Evolutionary conservation across 2,329 filamentous ascomycete species (phyloP), one percentile per base, ranked within the genome.

Genomic region (Colletotrichum paranaense): DNA sequence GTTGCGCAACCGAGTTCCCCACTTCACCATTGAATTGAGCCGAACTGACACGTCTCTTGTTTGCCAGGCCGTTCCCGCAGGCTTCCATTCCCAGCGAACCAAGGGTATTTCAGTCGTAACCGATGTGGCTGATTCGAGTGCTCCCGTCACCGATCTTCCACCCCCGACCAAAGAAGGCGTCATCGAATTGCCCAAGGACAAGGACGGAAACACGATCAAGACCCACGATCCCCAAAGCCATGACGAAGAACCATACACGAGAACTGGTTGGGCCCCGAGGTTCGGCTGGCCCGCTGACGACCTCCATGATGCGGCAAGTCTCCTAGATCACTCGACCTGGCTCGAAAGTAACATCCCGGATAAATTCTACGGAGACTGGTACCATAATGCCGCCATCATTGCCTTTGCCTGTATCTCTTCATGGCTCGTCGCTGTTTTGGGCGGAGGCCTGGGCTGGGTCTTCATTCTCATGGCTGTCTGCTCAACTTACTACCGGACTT

Each of bases 311-410:
- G 88, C 86, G 14, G 92, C 93, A 71, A 95, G 91, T 73, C 81
- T 97, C 79, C 88, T 97, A 52, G 95, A 99, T 79, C 95, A 98
- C 81, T 91, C 95, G 78, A 98, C 95, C 1, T 94, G 92, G 86
- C 82, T 98, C 28, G 97, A 99, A 81, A 89, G 91, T 73, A 92
- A 92, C 82, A 84, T 99, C 46, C 91, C 96, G 55, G 95, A 98
- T 80, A 94, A 94, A 80, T 94, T 97, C 82, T 99, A 94, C 81
- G 97, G 97, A 80, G 95, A 98, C 82, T 99, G 97, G 97, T 99
- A 98, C 82, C 95, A 99, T 83, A 99, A 99, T 82, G 92, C 95
- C 3, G 97, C 88, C n/a, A 86, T 99, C 74, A 98, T 99, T 80
- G 88, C 96, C 76, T 98, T 99, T 80, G 95, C 96, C 64, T 98